These are phyloP conservation scores for Podaxis mareebaensis DNA, from an alignment of 768 basidiomycete genomes.

Conservation along the genomic window DNA sequence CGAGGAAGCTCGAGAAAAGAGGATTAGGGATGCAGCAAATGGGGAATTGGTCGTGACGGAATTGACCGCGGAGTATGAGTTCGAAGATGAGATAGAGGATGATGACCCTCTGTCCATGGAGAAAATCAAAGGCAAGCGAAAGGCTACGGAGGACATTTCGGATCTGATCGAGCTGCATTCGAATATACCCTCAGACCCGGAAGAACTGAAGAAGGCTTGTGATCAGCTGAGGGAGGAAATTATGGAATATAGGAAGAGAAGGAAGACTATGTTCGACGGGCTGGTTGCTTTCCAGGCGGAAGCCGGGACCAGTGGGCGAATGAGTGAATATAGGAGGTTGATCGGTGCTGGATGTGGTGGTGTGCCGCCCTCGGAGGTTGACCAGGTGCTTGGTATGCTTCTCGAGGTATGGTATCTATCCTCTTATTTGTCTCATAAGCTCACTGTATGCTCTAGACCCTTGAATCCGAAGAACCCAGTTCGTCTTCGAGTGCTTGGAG, in stretches of 20 bases:
- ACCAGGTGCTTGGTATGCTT: conserved; percentile 80
- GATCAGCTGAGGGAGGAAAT: conserved; percentile 67
- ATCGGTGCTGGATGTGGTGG: conserved; percentile 92
- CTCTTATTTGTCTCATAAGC: conserved; percentile 7
- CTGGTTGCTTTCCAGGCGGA: conserved; percentile 84
- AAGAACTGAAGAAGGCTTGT: conserved; percentile 54
- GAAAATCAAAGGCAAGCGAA: conserved; percentile 56
- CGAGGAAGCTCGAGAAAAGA: conserved; percentile 76
- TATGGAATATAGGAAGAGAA: conserved; percentile 60
- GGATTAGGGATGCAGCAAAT: conserved; percentile 60
- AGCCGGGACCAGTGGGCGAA: conserved; percentile 85
- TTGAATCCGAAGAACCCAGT: conserved; percentile 81
- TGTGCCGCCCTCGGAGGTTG: conserved; percentile 83
- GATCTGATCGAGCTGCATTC: conserved; percentile 63
- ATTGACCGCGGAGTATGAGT: conserved; percentile 44
- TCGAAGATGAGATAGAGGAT: conserved; percentile 46
- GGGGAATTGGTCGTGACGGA: conserved; percentile 54
- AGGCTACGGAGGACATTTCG: conserved; percentile 58
- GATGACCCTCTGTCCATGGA: conserved; percentile 39
- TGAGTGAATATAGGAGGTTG: conserved; percentile 85
- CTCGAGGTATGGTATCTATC: conserved; percentile 60
- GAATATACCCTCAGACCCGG: conserved; percentile 58
- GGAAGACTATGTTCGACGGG: conserved; percentile 72
- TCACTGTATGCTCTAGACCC: conserved; percentile 48
- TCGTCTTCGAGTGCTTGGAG: conserved; percentile 54